Evolutionary conservation across 768 basidiomycete species (phyloP), one percentile per base, ranked within the genome.

Genomic region (Amanita polypyramis): DNA sequence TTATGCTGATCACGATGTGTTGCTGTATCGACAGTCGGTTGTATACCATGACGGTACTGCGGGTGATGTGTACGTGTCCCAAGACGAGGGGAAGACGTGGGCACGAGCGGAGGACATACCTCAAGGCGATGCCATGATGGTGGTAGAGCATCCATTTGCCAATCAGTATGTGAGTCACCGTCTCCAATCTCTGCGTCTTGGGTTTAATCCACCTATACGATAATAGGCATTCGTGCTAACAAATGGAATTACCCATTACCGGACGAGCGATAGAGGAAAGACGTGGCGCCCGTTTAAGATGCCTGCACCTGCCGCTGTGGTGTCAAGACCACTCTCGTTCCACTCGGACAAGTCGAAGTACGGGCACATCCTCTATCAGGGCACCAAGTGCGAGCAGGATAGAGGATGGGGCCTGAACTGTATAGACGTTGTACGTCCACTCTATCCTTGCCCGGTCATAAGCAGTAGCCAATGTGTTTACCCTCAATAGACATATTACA

Each of bases 61-160:
- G 11, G 78, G 85, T 9, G 73, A 79, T 53, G 70, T 98, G 7
- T 79, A 79, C 57, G 74, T 94, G 12, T 94, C 93, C 3, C 69
- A 72, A 12, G 79, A 98, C 58, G 96, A 99, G 67, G 96, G 96
- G 45, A 91, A 82, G 65, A 60, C 67, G 0, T 81, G 77, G 67
- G 72, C 70, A 5, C 66, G 61, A 20, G 75, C 72, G 14, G 65
- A 71, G 0, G 75, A 63, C 30, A 72, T 86, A 46, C 77, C 73
- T 0, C 50, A 56, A 46, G 85, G 83, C 14, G 67, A 74, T 40
- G 79, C 85, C 0, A 55, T 69, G 2, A 79, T 85, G 72, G 79
- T 97, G 30, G 68, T 98, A 43, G 78, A 84, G 52, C 96, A 98
- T 60, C 95, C 96, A 1, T 81, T 82, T 57, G 76, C 95, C 60